Conservation (phyloP, 148 eudicot genomes). For the Mesembryanthemum crystallinum region DNA sequence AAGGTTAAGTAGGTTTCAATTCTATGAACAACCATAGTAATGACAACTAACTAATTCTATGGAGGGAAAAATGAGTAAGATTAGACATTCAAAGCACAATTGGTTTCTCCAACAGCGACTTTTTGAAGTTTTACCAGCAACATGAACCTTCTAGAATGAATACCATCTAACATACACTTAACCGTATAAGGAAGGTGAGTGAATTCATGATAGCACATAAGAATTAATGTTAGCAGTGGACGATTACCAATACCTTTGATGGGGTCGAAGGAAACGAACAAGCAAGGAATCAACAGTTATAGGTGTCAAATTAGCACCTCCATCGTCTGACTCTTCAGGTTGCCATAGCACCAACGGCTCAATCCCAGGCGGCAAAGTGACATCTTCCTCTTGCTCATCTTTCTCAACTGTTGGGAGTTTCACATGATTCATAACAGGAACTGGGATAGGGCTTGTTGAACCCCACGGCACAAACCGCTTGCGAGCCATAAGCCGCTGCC, state of each 20-base stretch:
- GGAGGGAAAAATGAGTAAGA: neutral
- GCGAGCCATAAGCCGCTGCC: conserved; percentile 83
- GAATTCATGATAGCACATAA: neutral
- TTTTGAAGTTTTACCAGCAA: neutral
- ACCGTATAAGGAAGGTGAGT: neutral
- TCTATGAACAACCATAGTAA: conserved; percentile 6
- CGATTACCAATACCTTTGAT: conserved; percentile 82
- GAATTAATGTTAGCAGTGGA: neutral
- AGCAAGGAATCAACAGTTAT: conserved; percentile 79
- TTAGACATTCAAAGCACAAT: neutral
- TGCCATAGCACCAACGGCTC: conserved; percentile 94
- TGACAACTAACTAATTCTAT: neutral
- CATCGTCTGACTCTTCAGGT: conserved; percentile 53
- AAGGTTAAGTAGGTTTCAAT: neutral
- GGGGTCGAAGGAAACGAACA: conserved; percentile 87
- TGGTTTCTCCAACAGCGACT: neutral
- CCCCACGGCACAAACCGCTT: conserved; percentile 96
- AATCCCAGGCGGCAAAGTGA: conserved; percentile 59
- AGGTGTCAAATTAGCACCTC: conserved; percentile 25
- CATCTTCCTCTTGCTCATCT: conserved; percentile 45
- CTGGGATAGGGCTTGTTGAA: conserved; percentile 44
- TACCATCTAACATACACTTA: neutral
- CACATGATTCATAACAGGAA: conserved; percentile 33
- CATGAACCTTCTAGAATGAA: neutral
- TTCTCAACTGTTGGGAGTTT: conserved; percentile 31